Evolutionary conservation across 345 rosid species (phyloP).

Genomic region (Acer campestre): DNA sequence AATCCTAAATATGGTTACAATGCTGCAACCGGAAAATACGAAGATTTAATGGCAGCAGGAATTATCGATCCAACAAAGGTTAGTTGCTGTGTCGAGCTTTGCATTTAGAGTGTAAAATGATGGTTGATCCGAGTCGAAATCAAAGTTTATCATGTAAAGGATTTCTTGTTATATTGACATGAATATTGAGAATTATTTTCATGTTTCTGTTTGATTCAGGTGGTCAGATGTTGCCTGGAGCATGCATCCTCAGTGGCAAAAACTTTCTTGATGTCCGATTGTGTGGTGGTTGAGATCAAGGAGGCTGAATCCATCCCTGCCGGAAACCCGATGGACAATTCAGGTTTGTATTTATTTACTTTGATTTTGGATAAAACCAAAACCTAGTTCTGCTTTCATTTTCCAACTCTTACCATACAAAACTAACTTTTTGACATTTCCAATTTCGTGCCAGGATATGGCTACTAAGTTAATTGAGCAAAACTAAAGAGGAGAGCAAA

Average conservation of each 20-base stretch:
- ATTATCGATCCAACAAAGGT: constrained; percentile 97
- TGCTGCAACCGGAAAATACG: constrained; percentile 94
- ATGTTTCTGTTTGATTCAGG: constrained; percentile 40
- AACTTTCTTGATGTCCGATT: constrained; percentile 97
- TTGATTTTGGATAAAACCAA: too few relatives aligned
- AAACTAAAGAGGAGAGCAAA: background rate
- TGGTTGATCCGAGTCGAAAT: background rate
- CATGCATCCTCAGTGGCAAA: constrained; percentile 98
- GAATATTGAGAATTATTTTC: background rate
- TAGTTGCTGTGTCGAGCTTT: constrained; percentile 4
- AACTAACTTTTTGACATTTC: constrained; percentile 1
- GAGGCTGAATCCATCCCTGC: constrained; percentile 76
- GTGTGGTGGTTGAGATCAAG: constrained; percentile 97
- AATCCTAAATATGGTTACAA: constrained; percentile 74
- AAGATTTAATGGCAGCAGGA: constrained; percentile 96
- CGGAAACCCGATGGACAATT: constrained; percentile 96
- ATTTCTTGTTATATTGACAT: background rate
- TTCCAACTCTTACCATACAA: background rate
- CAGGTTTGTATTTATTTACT: constrained; percentile 42
- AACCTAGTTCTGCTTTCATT: background rate
- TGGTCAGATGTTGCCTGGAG: constrained; percentile 99
- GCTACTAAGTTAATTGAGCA: constrained; percentile 32
- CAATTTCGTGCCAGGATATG: constrained; percentile 40
- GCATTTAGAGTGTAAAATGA: constrained; percentile 5
- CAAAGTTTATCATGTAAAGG: background rate